These are phyloP conservation scores for Mantamonas sphyraenae DNA, from an alignment of 78 protist genomes.

Conservation along the genomic window DNA sequence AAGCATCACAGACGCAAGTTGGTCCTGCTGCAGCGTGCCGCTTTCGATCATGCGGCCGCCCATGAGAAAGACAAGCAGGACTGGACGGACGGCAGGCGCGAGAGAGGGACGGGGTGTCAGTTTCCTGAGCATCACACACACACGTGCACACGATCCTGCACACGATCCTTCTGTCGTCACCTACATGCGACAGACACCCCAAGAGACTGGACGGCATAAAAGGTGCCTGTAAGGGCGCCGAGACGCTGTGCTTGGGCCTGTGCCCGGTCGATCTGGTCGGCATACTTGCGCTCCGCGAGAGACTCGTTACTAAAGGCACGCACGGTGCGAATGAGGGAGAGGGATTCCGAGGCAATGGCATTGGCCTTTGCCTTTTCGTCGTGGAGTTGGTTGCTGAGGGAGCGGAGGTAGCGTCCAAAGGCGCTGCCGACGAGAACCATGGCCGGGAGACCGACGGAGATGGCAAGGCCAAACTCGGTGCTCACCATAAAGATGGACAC, in stretches of 20 bases:
- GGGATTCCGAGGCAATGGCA: slow-evolving; percentile 20
- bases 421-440: not conserved
- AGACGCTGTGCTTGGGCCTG: not conserved
- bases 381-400: not conserved
- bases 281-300: not conserved
- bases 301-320: slow-evolving; percentile 22
- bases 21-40: too few relatives aligned
- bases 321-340: slow-evolving; percentile 43
- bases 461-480: slow-evolving; percentile 13
- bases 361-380: slow-evolving; percentile 9
- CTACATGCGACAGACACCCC: not conserved
- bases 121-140: not conserved
- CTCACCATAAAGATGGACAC: not conserved
- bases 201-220: not conserved
- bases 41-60: not conserved
- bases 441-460: slow-evolving; percentile 13
- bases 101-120: too few relatives aligned
- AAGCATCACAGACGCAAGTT: not conserved
- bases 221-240: slow-evolving; percentile 3
- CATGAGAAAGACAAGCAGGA: not conserved
- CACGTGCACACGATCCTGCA: not conserved
- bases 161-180: not conserved
- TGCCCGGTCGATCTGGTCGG: not conserved
- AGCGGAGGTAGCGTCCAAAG: not conserved
- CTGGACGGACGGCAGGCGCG: too few relatives aligned